Conservation (phyloP, 2,329 filamentous ascomycete species). For the Neocucurbitaria cava region DNA sequence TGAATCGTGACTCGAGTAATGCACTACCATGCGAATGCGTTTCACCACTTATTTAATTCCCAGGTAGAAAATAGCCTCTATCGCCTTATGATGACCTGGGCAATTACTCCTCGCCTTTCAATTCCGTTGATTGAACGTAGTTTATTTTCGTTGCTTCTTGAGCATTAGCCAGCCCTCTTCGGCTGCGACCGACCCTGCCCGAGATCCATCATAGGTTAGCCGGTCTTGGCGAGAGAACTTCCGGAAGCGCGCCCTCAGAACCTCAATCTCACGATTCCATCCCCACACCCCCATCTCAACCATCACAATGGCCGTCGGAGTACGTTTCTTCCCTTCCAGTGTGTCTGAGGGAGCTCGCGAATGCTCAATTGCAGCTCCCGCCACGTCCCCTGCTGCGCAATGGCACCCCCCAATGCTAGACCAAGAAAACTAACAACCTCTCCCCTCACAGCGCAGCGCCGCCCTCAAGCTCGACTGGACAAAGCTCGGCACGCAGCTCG, state of each 20-base stretch:
- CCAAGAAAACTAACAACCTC: constrained; percentile 40
- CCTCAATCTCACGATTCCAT: constrained; percentile 53
- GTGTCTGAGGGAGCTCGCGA: constrained; percentile 26
- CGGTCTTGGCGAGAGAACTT: not conserved
- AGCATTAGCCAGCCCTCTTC: not conserved
- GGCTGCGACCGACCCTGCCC: not conserved
- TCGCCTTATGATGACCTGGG: too few species aligned
- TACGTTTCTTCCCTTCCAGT: constrained; percentile 39
- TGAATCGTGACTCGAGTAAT: not conserved
- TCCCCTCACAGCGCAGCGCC: constrained; percentile 80
- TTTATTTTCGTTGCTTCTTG: not conserved
- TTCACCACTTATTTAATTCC: too few species aligned
- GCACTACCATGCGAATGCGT: too few species aligned
- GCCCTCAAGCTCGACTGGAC: constrained; percentile 99
- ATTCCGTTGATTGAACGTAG: not conserved
- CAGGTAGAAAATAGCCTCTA: too few species aligned
- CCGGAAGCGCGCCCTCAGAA: constrained; percentile 6
- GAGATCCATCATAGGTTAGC: too few species aligned
- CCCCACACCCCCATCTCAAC: constrained; percentile 45
- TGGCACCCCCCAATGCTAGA: constrained; percentile 27
- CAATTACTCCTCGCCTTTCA: too few species aligned
- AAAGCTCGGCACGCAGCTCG: constrained; percentile 91
- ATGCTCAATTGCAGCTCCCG: constrained; percentile 42
- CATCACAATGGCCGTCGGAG: constrained; percentile 55
- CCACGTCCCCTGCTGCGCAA: constrained; percentile 32